phyloP scores from a whole-genome alignment of 2,329 filamentous ascomycete species.

The Trichoderma simmonsii region DNA sequence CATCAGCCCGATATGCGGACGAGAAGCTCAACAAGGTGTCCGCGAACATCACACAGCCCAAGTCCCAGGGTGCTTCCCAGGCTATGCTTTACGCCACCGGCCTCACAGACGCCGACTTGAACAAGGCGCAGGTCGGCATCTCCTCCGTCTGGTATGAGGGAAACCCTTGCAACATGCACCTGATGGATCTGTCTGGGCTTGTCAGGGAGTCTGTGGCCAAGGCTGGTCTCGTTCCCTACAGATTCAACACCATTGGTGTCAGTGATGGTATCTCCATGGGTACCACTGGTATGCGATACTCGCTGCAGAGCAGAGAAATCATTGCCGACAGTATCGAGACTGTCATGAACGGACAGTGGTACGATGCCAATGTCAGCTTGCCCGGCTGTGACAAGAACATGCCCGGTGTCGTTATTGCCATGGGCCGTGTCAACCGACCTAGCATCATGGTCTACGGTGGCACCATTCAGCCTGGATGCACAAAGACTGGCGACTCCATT shows the following conservation, averaged over 20 bases:
- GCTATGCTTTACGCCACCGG: constrained; percentile 98
- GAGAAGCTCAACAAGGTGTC: constrained; percentile 80
- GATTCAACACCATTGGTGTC: constrained; percentile 99
- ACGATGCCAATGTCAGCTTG: constrained; percentile 94
- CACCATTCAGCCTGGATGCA: constrained; percentile 88
- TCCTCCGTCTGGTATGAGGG: constrained; percentile 97
- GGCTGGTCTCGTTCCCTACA: constrained; percentile 84
- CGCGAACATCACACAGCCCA: constrained; percentile 84
- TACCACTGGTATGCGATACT: constrained; percentile 94
- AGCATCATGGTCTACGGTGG: constrained; percentile 98
- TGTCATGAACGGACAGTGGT: constrained; percentile 98
- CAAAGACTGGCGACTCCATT: constrained; percentile 68
- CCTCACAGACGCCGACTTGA: constrained; percentile 79
- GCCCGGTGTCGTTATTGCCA: constrained; percentile 88
- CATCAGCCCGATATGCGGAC: constrained; percentile 47
- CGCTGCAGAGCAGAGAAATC: constrained; percentile 88
- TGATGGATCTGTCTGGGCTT: constrained; percentile 80
- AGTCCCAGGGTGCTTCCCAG: constrained; percentile 96
- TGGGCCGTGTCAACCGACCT: constrained; percentile 91
- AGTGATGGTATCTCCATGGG: constrained; percentile 99
- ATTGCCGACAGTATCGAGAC: constrained; percentile 99
- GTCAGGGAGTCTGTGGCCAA: constrained; percentile 61
- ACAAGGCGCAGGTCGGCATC: constrained; percentile 96
- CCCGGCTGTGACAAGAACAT: constrained; percentile 99
- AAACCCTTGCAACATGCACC: constrained; percentile 99